Conservation (phyloP, 495 filamentous ascomycete species). For the Ramalina peruviana region DNA sequence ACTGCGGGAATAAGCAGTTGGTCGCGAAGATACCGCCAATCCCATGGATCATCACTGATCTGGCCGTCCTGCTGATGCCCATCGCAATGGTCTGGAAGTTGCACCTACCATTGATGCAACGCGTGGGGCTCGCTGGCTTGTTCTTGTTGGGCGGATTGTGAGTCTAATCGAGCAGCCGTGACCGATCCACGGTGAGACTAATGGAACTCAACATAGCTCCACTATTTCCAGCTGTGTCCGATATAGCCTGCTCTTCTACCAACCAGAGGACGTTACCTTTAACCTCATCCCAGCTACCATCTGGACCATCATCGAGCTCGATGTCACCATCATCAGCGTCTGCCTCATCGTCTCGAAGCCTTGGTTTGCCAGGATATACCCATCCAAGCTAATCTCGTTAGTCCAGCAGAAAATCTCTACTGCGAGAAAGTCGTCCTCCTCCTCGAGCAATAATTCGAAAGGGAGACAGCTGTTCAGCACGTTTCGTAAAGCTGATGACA, state of each 20-base stretch:
- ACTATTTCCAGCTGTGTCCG: slow-evolving; percentile 22
- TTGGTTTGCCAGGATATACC: slow-evolving; percentile 13
- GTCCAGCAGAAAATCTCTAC: neutral
- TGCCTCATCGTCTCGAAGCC: slow-evolving; percentile 22
- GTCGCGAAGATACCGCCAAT: slow-evolving; percentile 15
- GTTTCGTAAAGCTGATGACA: no score
- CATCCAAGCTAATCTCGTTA: slow-evolving; percentile 1
- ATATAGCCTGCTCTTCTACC: slow-evolving; percentile 21
- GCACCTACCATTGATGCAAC: slow-evolving; percentile 21
- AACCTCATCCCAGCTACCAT: slow-evolving; percentile 17
- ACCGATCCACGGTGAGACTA: neutral
- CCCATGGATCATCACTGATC: slow-evolving; percentile 23
- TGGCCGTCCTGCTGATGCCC: slow-evolving; percentile 21
- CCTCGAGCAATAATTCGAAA: no score
- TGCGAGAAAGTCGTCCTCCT: neutral
- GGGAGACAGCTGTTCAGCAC: no score
- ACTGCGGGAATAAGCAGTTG: slow-evolving; percentile 17
- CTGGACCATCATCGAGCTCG: slow-evolving; percentile 32
- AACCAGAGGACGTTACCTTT: slow-evolving; percentile 10
- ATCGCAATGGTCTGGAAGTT: slow-evolving; percentile 23
- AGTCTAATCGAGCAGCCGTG: slow-evolving; percentile 2
- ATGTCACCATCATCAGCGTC: slow-evolving; percentile 29
- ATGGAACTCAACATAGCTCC: slow-evolving; percentile 16
- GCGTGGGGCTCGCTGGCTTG: slow-evolving; percentile 24
- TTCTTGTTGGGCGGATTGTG: slow-evolving; percentile 30